phyloP scores from a whole-genome alignment of 2,329 filamentous ascomycete species.

The Knufia petricola region DNA sequence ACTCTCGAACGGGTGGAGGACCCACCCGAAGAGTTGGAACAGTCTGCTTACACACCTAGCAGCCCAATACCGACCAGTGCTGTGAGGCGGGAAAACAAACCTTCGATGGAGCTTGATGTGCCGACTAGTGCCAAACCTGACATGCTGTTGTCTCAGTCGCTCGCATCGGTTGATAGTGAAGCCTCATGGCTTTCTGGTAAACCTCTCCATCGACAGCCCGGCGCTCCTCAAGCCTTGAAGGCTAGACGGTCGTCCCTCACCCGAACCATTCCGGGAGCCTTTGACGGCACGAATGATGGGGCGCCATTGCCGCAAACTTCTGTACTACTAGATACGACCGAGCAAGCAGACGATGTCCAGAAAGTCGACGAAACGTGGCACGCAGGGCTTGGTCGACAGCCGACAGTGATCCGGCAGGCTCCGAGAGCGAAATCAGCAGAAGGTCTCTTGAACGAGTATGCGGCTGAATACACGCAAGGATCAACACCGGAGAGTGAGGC shows the following conservation, averaged over 20 bases:
- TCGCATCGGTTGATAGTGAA: slow-evolving; percentile 92
- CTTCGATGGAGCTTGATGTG: slow-evolving; percentile 14
- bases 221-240: slow-evolving; percentile 27
- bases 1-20: slow-evolving; percentile 41
- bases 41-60: slow-evolving; percentile 3
- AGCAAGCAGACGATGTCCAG: slow-evolving; percentile 16
- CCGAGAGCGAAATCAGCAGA: slow-evolving; percentile 52
- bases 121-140: slow-evolving; percentile 8
- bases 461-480: slow-evolving; percentile 25
- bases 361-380: slow-evolving; percentile 38
- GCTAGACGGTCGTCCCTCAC: slow-evolving; percentile 36
- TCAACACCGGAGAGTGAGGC: slow-evolving; percentile 29
- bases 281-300: slow-evolving; percentile 41
- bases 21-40: slow-evolving; percentile 27
- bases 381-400: slow-evolving; percentile 45
- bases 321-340: slow-evolving; percentile 15
- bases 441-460: slow-evolving; percentile 47
- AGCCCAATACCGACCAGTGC: slow-evolving; percentile 11
- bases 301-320: slow-evolving; percentile 21
- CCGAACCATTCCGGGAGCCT: slow-evolving; percentile 21
- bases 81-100: slow-evolving; percentile 8
- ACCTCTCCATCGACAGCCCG: slow-evolving; percentile 40
- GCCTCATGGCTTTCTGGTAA: slow-evolving; percentile 89
- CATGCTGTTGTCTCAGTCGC: slow-evolving; percentile 61
- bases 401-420: slow-evolving; percentile 55